Conservation (phyloP, 2,329 filamentous ascomycete genomes). For the Leptographium flavum region DNA sequence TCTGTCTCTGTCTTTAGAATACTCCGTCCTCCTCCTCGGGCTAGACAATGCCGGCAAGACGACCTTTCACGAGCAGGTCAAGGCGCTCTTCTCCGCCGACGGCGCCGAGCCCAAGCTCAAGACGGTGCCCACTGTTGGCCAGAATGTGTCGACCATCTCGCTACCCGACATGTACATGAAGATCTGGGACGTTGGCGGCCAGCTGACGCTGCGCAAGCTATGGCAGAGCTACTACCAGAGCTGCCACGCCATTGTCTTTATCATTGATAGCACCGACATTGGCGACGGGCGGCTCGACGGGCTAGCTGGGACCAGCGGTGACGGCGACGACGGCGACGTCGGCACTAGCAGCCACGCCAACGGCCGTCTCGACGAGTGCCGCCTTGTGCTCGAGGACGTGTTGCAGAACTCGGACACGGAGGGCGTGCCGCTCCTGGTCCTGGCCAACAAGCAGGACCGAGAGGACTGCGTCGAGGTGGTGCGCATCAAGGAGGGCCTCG, state of each 20-base stretch:
- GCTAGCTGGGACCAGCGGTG: not conserved
- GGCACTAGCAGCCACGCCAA: slow-evolving; percentile 15
- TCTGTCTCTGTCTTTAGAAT: too few relatives aligned
- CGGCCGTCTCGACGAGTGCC: slow-evolving; percentile 71
- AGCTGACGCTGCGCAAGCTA: slow-evolving; percentile 72
- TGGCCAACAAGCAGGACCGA: slow-evolving; percentile 95
- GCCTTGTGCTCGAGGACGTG: slow-evolving; percentile 78
- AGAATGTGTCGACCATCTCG: slow-evolving; percentile 86
- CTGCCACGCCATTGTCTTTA: slow-evolving; percentile 95
- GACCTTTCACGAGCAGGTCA: slow-evolving; percentile 93
- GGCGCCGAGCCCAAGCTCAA: slow-evolving; percentile 54
- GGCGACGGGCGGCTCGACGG: slow-evolving; percentile 56
- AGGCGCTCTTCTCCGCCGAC: slow-evolving; percentile 62
- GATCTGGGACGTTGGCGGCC: slow-evolving; percentile 95
- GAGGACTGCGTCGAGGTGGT: slow-evolving; percentile 98
- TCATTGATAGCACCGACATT: slow-evolving; percentile 89
- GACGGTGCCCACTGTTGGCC: slow-evolving; percentile 91
- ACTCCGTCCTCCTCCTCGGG: slow-evolving; percentile 90
- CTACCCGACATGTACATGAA: slow-evolving; percentile 94
- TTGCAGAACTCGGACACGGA: slow-evolving; percentile 76
- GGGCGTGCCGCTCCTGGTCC: slow-evolving; percentile 78
- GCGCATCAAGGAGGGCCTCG: slow-evolving; percentile 88
- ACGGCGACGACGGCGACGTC: not conserved
- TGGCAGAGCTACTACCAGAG: slow-evolving; percentile 94
- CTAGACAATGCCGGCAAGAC: slow-evolving; percentile 98